phyloP scores from a whole-genome alignment of 805 yeast genomes.

The Kodamaea restingae region DNA sequence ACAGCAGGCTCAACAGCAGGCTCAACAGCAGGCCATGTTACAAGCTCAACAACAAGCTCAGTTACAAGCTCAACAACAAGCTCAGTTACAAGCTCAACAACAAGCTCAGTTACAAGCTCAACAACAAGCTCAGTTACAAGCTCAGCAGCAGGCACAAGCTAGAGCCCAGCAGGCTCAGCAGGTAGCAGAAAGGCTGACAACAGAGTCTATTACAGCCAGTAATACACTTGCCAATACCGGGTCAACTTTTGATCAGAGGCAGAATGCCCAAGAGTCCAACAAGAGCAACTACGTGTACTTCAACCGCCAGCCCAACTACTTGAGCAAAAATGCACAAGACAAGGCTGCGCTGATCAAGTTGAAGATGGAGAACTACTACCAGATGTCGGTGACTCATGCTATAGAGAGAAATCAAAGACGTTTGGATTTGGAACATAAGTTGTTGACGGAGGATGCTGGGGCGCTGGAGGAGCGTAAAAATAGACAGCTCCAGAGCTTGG shows the following conservation, averaged over 20 bases:
- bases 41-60: slow-evolving; percentile 10
- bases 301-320: slow-evolving; percentile 76
- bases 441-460: slow-evolving; percentile 60
- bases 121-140: slow-evolving; percentile 10
- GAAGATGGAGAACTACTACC: slow-evolving; percentile 78
- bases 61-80: slow-evolving; percentile 10
- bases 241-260: slow-evolving; percentile 8
- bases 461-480: slow-evolving; percentile 78
- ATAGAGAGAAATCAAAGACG: slow-evolving; percentile 94
- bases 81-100: slow-evolving; percentile 6
- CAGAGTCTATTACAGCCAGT: slow-evolving; percentile 13
- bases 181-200: neutral
- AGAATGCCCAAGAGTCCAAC: slow-evolving; percentile 7
- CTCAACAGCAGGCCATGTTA: neutral
- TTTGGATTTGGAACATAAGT: slow-evolving; percentile 71
- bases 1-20: neutral
- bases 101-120: slow-evolving; percentile 12
- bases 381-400: slow-evolving; percentile 83
- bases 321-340: slow-evolving; percentile 74
- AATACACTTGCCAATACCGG: slow-evolving; percentile 10
- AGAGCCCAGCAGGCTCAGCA: slow-evolving; percentile 8
- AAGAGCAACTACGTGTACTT: slow-evolving; percentile 58
- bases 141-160: slow-evolving; percentile 11
- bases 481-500: slow-evolving; percentile 76
- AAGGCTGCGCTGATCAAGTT: slow-evolving; percentile 80